phyloP scores from a whole-genome alignment of 768 basidiomycete genomes.

The Mycena filopes region DNA sequence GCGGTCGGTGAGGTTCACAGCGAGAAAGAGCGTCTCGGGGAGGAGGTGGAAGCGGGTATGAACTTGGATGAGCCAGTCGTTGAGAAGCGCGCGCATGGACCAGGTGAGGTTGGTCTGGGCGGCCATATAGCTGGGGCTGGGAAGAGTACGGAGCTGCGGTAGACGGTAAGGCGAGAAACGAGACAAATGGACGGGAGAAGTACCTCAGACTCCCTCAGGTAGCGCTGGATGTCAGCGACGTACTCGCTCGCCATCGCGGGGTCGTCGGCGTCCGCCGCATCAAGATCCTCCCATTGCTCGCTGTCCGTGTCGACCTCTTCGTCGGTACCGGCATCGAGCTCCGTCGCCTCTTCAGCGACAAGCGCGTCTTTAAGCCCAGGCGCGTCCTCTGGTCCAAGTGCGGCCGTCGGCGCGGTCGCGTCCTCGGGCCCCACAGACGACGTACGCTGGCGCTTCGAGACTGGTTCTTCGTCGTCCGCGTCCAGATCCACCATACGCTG shows the following conservation, averaged over 20 bases:
- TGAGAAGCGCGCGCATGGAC: constrained; percentile 89
- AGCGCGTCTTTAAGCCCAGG: constrained; percentile 54
- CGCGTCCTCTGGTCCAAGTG: constrained; percentile 48
- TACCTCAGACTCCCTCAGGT: constrained; percentile 88
- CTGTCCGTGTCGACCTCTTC: constrained; percentile 57
- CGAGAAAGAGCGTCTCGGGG: constrained; percentile 92
- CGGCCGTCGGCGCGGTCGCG: constrained; percentile 52
- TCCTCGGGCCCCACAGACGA: constrained; percentile 48
- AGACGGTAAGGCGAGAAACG: constrained; percentile 2
- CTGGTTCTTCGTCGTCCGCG: constrained; percentile 26
- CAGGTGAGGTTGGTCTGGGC: constrained; percentile 86
- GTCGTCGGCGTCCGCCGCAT: constrained; percentile 88
- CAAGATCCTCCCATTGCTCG: constrained; percentile 84
- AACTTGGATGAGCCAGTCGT: constrained; percentile 92
- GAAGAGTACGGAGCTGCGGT: constrained; percentile 74
- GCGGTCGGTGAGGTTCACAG: constrained; percentile 85
- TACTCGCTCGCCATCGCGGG: constrained; percentile 95
- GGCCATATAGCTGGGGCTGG: constrained; percentile 87
- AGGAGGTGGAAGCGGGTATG: constrained; percentile 87
- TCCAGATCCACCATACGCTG: constrained; percentile 14
- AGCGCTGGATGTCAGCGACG: constrained; percentile 87
- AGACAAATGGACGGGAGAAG: background rate
- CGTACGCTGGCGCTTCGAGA: constrained; percentile 26
- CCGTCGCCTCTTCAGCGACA: constrained; percentile 54
- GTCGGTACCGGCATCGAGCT: constrained; percentile 46